These are phyloP conservation scores for Triticum timopheevii DNA, from an alignment of 176 grass and related monocot genomes.

Conservation along the genomic window DNA sequence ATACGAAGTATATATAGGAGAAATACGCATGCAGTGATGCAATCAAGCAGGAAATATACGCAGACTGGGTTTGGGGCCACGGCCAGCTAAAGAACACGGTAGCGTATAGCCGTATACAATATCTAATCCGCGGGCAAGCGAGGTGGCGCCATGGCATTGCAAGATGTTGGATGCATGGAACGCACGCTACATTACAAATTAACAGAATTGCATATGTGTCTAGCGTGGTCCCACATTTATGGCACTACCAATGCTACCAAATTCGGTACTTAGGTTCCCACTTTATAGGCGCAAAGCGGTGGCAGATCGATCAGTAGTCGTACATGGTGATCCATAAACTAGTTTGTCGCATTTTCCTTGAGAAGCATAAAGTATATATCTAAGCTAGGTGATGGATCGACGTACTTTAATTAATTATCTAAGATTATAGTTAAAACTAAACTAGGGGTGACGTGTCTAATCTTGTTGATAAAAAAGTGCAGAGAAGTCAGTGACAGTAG, in stretches of 20 bases:
- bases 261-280: not conserved
- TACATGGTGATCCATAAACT: not conserved
- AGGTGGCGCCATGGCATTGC: conserved; percentile 30
- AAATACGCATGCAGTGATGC: conserved; percentile 51
- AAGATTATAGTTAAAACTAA: not conserved
- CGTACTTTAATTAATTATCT: not conserved
- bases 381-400: not conserved
- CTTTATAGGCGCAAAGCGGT: conserved; percentile 11
- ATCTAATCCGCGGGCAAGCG: not conserved
- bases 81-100: not conserved
- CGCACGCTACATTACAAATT: not conserved
- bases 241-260: not conserved
- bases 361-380: not conserved
- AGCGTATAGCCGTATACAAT: not conserved
- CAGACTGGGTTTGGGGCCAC: not conserved
- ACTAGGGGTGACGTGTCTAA: conserved; percentile 6
- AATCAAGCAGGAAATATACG: conserved; percentile 14
- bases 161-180: not conserved
- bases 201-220: not conserved
- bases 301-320: not conserved
- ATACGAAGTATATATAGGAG: not conserved
- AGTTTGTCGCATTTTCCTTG: not conserved
- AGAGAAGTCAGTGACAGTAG: conserved; percentile 12
- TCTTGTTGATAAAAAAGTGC: not conserved
- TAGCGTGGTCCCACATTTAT: not conserved